Percentiles rank a stretch among this genome's conserved stretches.
These are phyloP conservation scores for Cordyceps cateniannulata DNA, from an alignment of 2,329 filamentous ascomycete genomes.

Conservation along the genomic window DNA sequence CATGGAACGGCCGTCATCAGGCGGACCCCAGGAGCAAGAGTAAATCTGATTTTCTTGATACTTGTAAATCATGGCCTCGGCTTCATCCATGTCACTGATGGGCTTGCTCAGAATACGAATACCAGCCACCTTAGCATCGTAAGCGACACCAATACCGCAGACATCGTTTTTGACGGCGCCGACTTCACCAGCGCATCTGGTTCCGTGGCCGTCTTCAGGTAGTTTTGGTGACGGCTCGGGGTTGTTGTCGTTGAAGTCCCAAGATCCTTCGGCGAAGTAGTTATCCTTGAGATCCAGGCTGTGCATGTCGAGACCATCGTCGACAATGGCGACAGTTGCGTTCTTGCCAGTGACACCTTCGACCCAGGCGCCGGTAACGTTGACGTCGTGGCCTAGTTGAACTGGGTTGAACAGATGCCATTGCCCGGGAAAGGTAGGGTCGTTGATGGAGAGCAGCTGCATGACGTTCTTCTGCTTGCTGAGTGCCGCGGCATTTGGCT, in stretches of 20 bases:
- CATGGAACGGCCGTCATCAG: slow-evolving; percentile 90
- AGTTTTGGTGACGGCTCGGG: slow-evolving; percentile 76
- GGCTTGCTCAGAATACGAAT: slow-evolving; percentile 87
- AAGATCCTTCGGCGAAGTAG: slow-evolving; percentile 88
- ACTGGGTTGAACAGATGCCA: slow-evolving; percentile 90
- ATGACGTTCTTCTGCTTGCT: slow-evolving; percentile 55
- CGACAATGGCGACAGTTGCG: slow-evolving; percentile 85
- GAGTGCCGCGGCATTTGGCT: slow-evolving; percentile 37
- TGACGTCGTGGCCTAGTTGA: slow-evolving; percentile 82
- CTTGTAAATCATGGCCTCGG: slow-evolving; percentile 84
- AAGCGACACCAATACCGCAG: slow-evolving; percentile 93
- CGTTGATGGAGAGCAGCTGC: slow-evolving; percentile 63
- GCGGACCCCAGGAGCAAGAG: slow-evolving; percentile 97
- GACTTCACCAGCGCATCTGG: slow-evolving; percentile 90
- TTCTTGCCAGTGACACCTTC: slow-evolving; percentile 87
- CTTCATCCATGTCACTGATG: slow-evolving; percentile 90
- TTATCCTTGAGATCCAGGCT: slow-evolving; percentile 89
- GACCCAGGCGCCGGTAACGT: slow-evolving; percentile 90
- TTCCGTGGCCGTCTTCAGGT: slow-evolving; percentile 82
- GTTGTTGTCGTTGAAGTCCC: slow-evolving; percentile 87
- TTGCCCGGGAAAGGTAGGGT: slow-evolving; percentile 89
- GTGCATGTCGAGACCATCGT: slow-evolving; percentile 94
- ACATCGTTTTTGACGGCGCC: slow-evolving; percentile 86
- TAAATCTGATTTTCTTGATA: slow-evolving; percentile 93
- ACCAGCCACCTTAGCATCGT: slow-evolving; percentile 82